These are phyloP conservation scores for Russula abietina DNA, from an alignment of 768 basidiomycete genomes.

Conservation along the genomic window DNA sequence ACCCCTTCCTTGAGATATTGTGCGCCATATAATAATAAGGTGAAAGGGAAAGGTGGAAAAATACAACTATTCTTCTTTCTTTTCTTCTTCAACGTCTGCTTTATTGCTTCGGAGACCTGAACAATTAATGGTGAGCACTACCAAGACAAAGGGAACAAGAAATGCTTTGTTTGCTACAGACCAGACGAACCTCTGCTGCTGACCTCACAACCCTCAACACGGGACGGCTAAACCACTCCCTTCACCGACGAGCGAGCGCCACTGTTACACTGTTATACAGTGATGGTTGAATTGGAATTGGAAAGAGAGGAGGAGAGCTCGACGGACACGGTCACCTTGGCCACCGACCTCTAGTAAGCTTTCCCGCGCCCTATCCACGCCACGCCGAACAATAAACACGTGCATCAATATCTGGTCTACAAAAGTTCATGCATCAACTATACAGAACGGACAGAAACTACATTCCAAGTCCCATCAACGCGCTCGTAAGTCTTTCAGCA, in stretches of 20 bases:
- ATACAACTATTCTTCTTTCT: conserved; percentile 13
- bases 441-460: conserved; percentile 10
- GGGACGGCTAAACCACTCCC: conserved; percentile 21
- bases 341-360: conserved; percentile 13
- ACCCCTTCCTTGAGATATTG: conserved; percentile 81
- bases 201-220: conserved; percentile 22
- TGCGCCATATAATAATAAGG: conserved; percentile 60
- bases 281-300: conserved; percentile 21
- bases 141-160: not conserved
- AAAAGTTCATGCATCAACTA: not conserved
- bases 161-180: too few relatives aligned
- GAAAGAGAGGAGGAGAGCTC: not conserved
- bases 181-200: conserved; percentile 16
- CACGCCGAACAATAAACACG: not conserved
- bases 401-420: not conserved
- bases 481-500: conserved; percentile 60
- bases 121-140: conserved; percentile 8
- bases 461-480: conserved; percentile 52
- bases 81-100: conserved; percentile 1
- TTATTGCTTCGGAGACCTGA: not conserved
- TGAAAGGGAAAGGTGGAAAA: not conserved
- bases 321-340: not conserved
- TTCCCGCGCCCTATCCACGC: conserved; percentile 6
- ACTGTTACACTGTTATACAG: conserved; percentile 11
- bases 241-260: conserved; percentile 21